Evolutionary conservation across 2,329 filamentous ascomycete species (phyloP), one percentile per base, ranked within the genome.

Genomic region (Lachnellula cervina): DNA sequence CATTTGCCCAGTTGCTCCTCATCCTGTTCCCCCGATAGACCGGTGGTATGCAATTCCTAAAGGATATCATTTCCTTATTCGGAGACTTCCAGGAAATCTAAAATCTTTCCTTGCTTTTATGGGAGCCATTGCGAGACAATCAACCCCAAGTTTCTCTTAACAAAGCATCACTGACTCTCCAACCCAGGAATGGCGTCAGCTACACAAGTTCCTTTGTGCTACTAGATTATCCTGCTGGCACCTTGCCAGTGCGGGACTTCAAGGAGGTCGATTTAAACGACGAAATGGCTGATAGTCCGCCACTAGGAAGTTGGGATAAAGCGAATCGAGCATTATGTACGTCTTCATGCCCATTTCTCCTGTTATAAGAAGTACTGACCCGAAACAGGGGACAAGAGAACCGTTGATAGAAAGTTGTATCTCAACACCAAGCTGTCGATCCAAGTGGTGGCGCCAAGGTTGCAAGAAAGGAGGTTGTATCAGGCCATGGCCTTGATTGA

Each of bases 131-230:
- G 28, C 11, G 28, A 32, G 9, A 32, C 28, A 11, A 11, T 21
- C 4, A 32, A 11, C 8, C 9, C 28, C 28, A 11, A 11, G 28
- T 11, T 11, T 11, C 28, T 32, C 3, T 32, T 32, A 2, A 32
- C 28, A 32, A 11, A 32, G 28, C 28, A 32, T 32, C 9, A 32
- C 28, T 32, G 9, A 32, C 28, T 32, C 9, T 4, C 9, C 9
- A 32, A 32, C 11, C 28, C 9, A 32, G 28, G 70, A 84, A 85
- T 66, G 79, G 78, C 0, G 78, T 82, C 0, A 79, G 82, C 55
- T 87, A 87, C 64, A 86, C 83, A 0, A 79, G 75, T 21, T 76
- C 74, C 1, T 86, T 83, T 63, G 82, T 86, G 8, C 63, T 87
- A 53, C 68, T 87, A 21, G 84, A 88, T 65, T 84, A 82, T 63